Conservation (phyloP, 148 eudicot species). For the Amaranthus hypochondriacus region DNA sequence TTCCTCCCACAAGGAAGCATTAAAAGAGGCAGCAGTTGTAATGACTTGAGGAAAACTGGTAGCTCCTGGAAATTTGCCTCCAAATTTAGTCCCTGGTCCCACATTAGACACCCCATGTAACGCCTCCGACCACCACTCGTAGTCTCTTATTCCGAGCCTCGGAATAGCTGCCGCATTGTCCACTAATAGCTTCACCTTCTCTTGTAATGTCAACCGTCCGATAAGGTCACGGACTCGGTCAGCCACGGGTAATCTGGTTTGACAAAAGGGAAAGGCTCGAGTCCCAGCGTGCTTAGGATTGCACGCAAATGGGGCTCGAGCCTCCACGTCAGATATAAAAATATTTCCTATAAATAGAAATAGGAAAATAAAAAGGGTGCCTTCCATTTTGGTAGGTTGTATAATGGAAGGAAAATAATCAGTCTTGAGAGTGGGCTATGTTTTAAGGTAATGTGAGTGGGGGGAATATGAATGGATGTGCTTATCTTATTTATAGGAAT, state of each 20-base stretch:
- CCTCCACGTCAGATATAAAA: not conserved
- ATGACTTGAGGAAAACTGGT: conserved; percentile 97
- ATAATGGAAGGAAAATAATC: not conserved
- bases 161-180: conserved; percentile 70
- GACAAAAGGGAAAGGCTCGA: conserved; percentile 46
- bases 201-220: conserved; percentile 61
- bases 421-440: not conserved
- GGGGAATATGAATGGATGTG: not conserved
- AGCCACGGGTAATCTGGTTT: conserved; percentile 21
- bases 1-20: conserved; percentile 72
- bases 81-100: conserved; percentile 84
- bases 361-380: not conserved
- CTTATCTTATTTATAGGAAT: conserved; percentile 15
- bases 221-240: conserved; percentile 68
- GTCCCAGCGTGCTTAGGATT: conserved; percentile 39
- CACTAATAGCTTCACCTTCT: conserved; percentile 59
- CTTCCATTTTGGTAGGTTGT: conserved; percentile 15
- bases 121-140: conserved; percentile 99
- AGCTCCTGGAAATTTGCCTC: conserved; percentile 72
- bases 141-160: conserved; percentile 65
- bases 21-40: conserved; percentile 82
- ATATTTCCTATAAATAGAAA: conserved; percentile 10
- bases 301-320: conserved; percentile 63
- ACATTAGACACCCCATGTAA: conserved; percentile 89
- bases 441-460: conserved; percentile 12